Base-by-base conservation (phyloP, 2,329 filamentous ascomycete genomes). In the Akanthomyces muscarius region DNA sequence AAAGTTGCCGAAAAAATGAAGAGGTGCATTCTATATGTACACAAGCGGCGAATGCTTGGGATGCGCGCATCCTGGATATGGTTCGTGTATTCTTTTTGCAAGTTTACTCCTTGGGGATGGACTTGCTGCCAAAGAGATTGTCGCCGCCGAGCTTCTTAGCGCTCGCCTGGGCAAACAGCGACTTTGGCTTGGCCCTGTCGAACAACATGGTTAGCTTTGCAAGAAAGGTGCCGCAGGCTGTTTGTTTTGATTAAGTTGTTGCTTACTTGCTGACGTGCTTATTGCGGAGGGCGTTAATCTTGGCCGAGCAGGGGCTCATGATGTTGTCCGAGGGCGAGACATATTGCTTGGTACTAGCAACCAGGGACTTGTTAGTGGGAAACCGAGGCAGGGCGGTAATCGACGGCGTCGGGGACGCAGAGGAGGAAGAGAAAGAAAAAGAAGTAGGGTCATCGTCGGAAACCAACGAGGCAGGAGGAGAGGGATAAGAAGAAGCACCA, bases 241-340 rank as follows among this genome's bases (percentile, higher is more conserved):
- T 11, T 13, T 44, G 28, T 11, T 13, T 38, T 13, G 5, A 18
- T 45, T 11, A 18, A 6, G 2, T 23, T 53, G 6, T 21, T n/a
- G 82, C 85, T 73, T 81, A 91, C 89, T 92, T 94, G 78, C 83
- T 84, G 66, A 87, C 87, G 71, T 91, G 88, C 80, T 92, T 92
- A 78, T 86, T 90, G 77, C 90, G 89, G 76, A 93, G 86, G 47
- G 89, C 88, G 66, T 83, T 89, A 70, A 95, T 84, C 83, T 95
- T 95, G 75, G 90, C 88, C 21, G 88, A 90, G 76, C 90, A 92
- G 42, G 91, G 91, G 70, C 89, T 92, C 87, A 92, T 90, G 80
- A 96, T 93, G 77, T 86, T 87, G 76, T 96, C 91, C n/a, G 90
- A 93, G 3, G 91, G 91, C 21, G 89, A 93, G 74, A 93, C 81